These are phyloP conservation scores for Sonneratia alba DNA, from an alignment of 345 rosid species.

Conservation along the genomic window DNA sequence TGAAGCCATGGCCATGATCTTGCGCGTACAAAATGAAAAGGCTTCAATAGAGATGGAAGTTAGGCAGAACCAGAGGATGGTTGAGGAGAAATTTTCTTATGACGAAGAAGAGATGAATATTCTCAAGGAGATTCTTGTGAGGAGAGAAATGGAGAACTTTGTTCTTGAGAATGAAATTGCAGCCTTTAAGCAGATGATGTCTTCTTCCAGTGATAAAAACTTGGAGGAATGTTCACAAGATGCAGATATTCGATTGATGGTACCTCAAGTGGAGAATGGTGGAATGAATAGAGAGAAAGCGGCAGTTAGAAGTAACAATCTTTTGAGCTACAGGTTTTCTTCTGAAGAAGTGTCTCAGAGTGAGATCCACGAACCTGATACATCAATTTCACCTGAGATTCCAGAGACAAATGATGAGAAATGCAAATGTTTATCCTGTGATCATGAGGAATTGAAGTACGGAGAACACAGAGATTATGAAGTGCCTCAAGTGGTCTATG, in stretches of 20 bases:
- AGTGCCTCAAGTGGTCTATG: constrained; percentile 37
- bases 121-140: constrained; percentile 70
- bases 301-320: constrained; percentile 4
- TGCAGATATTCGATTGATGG: constrained; percentile 13
- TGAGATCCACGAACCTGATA: not conserved
- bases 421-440: constrained; percentile 12
- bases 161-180: constrained; percentile 73
- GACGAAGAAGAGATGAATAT: constrained; percentile 80
- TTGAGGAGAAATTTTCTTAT: constrained; percentile 72
- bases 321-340: not conserved
- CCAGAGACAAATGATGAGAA: not conserved
- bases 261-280: constrained; percentile 11
- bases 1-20: constrained; percentile 92
- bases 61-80: constrained; percentile 75
- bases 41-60: constrained; percentile 82
- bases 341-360: not conserved
- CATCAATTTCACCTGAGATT: not conserved
- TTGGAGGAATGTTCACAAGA: constrained; percentile 9
- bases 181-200: constrained; percentile 42
- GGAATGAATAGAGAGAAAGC: constrained; percentile 5
- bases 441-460: constrained; percentile 17
- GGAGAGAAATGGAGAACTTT: constrained; percentile 68
- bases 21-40: constrained; percentile 70
- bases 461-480: constrained; percentile 14
- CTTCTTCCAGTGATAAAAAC: constrained; percentile 25